phyloP scores from a whole-genome alignment of 495 filamentous ascomycete genomes.

The Immersiella caudata region DNA sequence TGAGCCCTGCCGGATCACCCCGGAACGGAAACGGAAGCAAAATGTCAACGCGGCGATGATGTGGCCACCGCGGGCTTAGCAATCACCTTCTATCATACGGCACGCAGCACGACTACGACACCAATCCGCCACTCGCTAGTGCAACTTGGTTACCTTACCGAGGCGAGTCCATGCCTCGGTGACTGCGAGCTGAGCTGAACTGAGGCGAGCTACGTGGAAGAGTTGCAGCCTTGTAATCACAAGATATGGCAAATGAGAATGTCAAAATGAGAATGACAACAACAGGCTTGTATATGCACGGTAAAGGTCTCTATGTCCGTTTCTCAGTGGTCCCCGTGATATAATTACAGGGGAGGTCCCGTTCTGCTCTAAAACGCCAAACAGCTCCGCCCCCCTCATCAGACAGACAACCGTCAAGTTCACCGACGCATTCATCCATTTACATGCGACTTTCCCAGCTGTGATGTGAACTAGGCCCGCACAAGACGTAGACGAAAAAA shows the following conservation, averaged over 20 bases:
- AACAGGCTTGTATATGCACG: not conserved
- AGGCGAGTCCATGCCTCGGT: not conserved
- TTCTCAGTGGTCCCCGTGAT: not conserved
- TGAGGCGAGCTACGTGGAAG: not conserved
- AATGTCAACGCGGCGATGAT: not conserved
- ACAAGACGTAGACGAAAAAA: not conserved
- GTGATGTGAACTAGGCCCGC: not conserved
- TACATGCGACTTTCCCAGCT: not conserved
- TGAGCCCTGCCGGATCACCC: not conserved
- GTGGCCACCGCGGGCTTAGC: not conserved
- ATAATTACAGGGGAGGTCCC: not conserved
- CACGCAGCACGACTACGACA: not conserved
- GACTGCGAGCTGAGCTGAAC: not conserved
- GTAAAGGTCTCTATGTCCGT: not conserved
- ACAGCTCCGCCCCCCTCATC: not conserved
- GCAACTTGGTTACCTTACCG: not conserved
- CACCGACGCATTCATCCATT: not conserved
- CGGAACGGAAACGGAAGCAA: not conserved
- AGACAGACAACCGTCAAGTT: no score
- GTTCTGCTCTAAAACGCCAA: not conserved
- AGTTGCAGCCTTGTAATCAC: not conserved
- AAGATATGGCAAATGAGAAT: not conserved
- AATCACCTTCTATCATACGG: not conserved
- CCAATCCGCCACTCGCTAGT: not conserved
- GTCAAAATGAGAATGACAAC: not conserved